Conservation (phyloP, 192 early-diverging fungal genomes). For the Chytriomyces hyalinus region DNA sequence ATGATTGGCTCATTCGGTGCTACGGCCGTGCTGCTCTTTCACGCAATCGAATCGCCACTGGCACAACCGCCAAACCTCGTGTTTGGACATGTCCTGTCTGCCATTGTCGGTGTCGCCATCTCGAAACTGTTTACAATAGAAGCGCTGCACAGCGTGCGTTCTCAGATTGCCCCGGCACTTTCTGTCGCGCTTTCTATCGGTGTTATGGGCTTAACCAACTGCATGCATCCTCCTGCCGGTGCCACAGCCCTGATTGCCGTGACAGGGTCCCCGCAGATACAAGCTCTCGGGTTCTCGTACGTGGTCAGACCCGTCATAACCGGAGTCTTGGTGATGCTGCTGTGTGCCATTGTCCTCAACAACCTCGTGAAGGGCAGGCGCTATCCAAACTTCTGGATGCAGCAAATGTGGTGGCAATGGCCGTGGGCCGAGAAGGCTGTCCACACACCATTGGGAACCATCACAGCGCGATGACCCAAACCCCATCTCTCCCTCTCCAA, state of each 20-base stretch:
- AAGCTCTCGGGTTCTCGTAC: slow-evolving; percentile 20
- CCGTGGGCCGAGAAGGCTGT: too few species aligned
- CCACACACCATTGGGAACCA: too few species aligned
- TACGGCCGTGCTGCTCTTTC: slow-evolving; percentile 63
- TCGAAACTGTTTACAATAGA: slow-evolving; percentile 12
- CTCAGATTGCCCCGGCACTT: slow-evolving; percentile 14
- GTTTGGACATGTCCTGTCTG: slow-evolving; percentile 25
- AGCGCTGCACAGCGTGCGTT: not conserved
- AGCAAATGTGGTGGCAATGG: not conserved
- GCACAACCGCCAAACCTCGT: slow-evolving; percentile 62
- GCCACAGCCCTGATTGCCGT: slow-evolving; percentile 37
- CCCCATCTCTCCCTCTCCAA: too few species aligned
- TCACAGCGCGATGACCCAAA: too few species aligned
- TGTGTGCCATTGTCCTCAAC: slow-evolving; percentile 18
- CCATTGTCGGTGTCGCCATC: slow-evolving; percentile 14
- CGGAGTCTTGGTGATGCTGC: slow-evolving; percentile 10
- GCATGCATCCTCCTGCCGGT: slow-evolving; percentile 42
- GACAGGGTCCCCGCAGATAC: slow-evolving; percentile 1
- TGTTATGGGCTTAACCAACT: slow-evolving; percentile 36
- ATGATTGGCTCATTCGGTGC: slow-evolving; percentile 53
- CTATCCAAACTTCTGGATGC: slow-evolving; percentile 25
- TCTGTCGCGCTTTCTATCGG: slow-evolving; percentile 33
- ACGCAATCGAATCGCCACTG: slow-evolving; percentile 64
- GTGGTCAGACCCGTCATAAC: slow-evolving; percentile 20
- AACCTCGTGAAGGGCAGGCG: slow-evolving; percentile 2